Evolutionary conservation across 1,284 basidiomycete species (phyloP), one percentile per base, ranked within the genome.

Genomic region (Marasmius tenuissimus): DNA sequence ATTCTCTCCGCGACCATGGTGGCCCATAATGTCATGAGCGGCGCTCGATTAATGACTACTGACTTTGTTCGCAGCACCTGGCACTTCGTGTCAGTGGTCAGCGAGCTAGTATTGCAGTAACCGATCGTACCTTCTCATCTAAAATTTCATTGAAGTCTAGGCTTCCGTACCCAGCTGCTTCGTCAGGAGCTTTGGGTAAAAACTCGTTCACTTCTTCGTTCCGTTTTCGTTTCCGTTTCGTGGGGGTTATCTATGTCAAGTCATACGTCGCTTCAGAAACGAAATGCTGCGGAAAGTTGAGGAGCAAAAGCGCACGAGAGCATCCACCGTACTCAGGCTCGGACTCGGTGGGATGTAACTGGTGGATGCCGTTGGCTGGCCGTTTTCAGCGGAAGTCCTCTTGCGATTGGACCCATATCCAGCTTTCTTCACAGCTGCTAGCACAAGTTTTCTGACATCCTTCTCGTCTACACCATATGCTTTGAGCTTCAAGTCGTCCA

Each of bases 21-120:
- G 0, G 93, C 87, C 96, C 96, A 98, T 1, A 92, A 93, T 54
- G 91, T 94, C 92, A 98, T 93, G 59, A 98, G 82, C 0, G 97
- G 96, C 0, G 96, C 96, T 20, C 96, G 88, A 74, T 98, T 98
- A 57, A 94, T 84, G 9, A 94, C 81, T 33, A 86, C 82, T 10
- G 75, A 84, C 68, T 88, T 91, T 48, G 71, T 78, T 65, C 70
- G 78, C 40, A 96, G 79, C 27, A 80, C 73, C 91, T 94, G 3
- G 39, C 12, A 16, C 45, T 50, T n/a, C n/a, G 16, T 47, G 16
- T 47, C 20, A 34, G 38, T 10, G 35, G 33, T 55, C 20, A 50
- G 22, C 58, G 12, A 34, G 14, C 38, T 50, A 34, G 12, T 18
- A 48, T 27, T 37, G 33, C 57, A 11, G 27, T 57, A 47, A 51